Evolutionary conservation across 805 yeast species (phyloP).

Genomic region (Barnettozyma siamensis): DNA sequence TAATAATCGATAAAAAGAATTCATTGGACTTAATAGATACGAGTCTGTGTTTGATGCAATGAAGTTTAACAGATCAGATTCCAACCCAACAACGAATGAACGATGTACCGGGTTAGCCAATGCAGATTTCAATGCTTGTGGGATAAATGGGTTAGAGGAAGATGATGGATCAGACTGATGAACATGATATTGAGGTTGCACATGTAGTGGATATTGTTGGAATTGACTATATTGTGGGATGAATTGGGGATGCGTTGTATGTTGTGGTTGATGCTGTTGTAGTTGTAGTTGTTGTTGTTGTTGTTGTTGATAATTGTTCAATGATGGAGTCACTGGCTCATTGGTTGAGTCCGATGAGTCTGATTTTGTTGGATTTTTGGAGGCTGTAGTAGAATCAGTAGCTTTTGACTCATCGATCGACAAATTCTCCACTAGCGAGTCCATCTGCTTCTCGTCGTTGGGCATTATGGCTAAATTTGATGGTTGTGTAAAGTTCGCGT

Average conservation of each 20-base stretch:
- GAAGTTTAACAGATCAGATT: conserved; percentile 41
- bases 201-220: background rate
- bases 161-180: background rate
- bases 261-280: background rate
- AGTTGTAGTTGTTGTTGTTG: background rate
- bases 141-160: conserved; percentile 6
- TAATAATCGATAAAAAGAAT: conserved; percentile 62
- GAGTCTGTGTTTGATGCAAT: conserved; percentile 35
- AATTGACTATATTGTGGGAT: background rate
- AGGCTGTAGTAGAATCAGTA: background rate
- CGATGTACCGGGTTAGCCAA: conserved; percentile 42
- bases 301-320: background rate
- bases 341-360: too few relatives aligned
- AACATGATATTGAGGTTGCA: background rate
- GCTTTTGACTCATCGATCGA: background rate
- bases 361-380: too few relatives aligned
- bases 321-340: too few relatives aligned
- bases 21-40: conserved; percentile 41
- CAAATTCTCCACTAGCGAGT: too few relatives aligned
- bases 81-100: conserved; percentile 43
- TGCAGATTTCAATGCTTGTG: conserved; percentile 32
- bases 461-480: too few relatives aligned
- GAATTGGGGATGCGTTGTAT: background rate
- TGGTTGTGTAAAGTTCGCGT: too few relatives aligned
- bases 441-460: too few relatives aligned